phyloP scores from a whole-genome alignment of 108 stramenopile genomes.

The Hondaea fermentalgiana region DNA sequence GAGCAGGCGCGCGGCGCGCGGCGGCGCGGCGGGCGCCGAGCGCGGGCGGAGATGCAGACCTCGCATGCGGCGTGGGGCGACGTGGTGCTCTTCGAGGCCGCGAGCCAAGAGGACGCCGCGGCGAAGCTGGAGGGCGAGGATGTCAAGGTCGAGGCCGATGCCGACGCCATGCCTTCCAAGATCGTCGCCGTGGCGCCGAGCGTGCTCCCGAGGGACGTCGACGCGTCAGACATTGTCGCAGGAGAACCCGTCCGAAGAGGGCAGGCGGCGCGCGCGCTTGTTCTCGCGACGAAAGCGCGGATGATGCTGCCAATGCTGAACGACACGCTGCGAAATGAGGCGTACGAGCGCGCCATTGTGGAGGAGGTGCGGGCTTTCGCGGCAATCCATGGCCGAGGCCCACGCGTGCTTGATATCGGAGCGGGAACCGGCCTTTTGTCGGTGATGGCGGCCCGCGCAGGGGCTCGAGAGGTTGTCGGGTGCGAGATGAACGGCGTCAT shows the following conservation, averaged over 20 bases:
- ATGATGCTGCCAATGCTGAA: slow-evolving; percentile 16
- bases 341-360: background rate
- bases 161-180: background rate
- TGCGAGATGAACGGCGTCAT: slow-evolving; percentile 45
- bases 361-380: background rate
- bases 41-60: background rate
- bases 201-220: background rate
- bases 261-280: background rate
- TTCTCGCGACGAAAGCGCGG: background rate
- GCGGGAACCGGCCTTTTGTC: slow-evolving; percentile 48
- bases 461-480: slow-evolving; percentile 33
- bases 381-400: slow-evolving; percentile 18
- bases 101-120: no score
- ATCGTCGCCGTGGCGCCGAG: background rate
- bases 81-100: background rate
- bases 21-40: no score
- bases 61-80: background rate
- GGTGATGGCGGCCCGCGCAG: slow-evolving; percentile 36
- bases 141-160: background rate
- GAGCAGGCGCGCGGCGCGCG: no score
- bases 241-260: background rate
- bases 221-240: background rate
- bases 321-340: background rate
- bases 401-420: slow-evolving; percentile 49
- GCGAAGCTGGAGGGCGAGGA: no score